Evolutionary conservation across 169 alveolate genomes (phyloP).

Genomic region (Eimeria necatrix): DNA sequence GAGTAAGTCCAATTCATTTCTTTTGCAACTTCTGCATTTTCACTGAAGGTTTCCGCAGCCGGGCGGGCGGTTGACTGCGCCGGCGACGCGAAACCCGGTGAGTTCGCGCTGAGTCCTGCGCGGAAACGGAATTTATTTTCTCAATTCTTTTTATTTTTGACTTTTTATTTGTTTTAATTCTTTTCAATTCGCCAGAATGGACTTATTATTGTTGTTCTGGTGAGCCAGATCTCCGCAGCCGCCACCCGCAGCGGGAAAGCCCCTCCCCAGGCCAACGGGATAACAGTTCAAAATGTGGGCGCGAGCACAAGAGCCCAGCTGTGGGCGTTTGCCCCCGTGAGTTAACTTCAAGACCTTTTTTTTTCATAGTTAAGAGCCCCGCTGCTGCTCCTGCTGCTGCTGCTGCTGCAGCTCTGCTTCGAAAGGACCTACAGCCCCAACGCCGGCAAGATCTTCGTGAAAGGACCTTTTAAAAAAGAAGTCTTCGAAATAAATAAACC

Average conservation of each 20-base stretch:
- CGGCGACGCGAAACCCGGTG: constrained; percentile 38
- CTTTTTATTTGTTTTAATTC: too few species aligned
- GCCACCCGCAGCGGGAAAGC: neutral
- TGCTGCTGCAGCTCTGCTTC: constrained; percentile 12
- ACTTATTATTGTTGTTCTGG: constrained; percentile 26
- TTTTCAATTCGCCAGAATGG: neutral
- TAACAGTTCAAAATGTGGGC: constrained; percentile 71
- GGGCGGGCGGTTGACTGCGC: constrained; percentile 36
- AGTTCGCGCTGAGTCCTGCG: neutral
- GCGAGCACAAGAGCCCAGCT: constrained; percentile 48
- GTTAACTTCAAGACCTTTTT: neutral
- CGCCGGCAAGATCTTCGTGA: constrained; percentile 15
- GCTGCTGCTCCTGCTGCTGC: too few species aligned
- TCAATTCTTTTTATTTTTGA: neutral
- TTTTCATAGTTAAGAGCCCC: too few species aligned
- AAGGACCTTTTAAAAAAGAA: constrained; percentile 33
- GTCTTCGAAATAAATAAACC: constrained; percentile 27
- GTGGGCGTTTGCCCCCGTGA: constrained; percentile 80
- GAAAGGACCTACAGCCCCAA: constrained; percentile 32
- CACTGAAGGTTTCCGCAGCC: neutral
- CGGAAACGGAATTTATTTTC: neutral
- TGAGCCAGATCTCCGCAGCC: neutral
- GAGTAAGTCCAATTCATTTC: neutral
- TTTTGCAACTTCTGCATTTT: neutral
- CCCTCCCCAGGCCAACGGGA: constrained; percentile 74